Conservation (phyloP, 371 early-diverging fungal species). For the Dichotomocladium elegans region DNA sequence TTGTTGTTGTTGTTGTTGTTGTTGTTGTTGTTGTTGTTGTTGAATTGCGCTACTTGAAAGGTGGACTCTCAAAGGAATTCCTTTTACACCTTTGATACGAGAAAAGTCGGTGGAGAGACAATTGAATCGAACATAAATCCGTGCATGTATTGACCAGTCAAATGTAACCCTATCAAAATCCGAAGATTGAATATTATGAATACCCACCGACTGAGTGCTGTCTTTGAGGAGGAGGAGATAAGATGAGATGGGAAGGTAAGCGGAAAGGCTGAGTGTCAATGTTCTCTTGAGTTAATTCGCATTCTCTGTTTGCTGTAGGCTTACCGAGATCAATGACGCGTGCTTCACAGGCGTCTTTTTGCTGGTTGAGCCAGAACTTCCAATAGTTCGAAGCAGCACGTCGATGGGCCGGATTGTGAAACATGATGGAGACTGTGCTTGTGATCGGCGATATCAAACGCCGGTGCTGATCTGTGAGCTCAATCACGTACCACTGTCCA, state of each 20-base stretch:
- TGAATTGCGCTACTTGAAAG: slow-evolving; percentile 33
- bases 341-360: slow-evolving; percentile 56
- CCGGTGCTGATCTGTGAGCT: slow-evolving; percentile 40
- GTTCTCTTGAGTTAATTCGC: background rate
- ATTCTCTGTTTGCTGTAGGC: slow-evolving; percentile 3
- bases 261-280: background rate
- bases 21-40: too few species aligned
- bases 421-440: slow-evolving; percentile 64
- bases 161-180: slow-evolving; percentile 73
- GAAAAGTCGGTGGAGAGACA: slow-evolving; percentile 83
- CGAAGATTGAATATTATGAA: slow-evolving; percentile 50
- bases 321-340: slow-evolving; percentile 66
- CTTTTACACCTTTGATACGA: slow-evolving; percentile 82
- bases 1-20: too few species aligned
- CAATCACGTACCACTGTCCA: slow-evolving; percentile 43
- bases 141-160: slow-evolving; percentile 73
- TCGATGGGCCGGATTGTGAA: slow-evolving; percentile 72
- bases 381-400: slow-evolving; percentile 66
- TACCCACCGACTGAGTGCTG: slow-evolving; percentile 33
- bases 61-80: slow-evolving; percentile 64
- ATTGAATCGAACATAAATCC: slow-evolving; percentile 68
- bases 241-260: background rate
- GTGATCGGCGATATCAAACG: slow-evolving; percentile 41
- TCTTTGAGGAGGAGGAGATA: slow-evolving; percentile 4
- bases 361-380: slow-evolving; percentile 79